These are phyloP conservation scores for Dioszegia crocea DNA, from an alignment of 768 basidiomycete species.

Conservation along the genomic window DNA sequence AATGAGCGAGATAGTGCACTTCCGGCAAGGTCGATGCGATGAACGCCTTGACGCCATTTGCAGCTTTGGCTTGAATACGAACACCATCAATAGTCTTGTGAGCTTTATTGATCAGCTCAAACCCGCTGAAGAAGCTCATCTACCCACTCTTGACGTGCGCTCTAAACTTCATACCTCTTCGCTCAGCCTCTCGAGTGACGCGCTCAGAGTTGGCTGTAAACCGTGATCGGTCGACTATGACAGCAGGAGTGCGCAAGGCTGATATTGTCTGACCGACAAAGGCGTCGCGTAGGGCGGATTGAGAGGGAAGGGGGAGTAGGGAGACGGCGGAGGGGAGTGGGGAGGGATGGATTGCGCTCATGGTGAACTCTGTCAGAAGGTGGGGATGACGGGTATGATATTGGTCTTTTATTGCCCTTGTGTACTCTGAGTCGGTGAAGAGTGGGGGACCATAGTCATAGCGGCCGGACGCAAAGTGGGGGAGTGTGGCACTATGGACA, in stretches of 20 bases:
- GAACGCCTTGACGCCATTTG: slow-evolving; percentile 57
- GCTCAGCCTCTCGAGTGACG: slow-evolving; percentile 65
- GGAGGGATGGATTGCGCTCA: too few species aligned
- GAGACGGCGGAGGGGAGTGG: slow-evolving; percentile 17
- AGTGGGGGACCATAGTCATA: too few species aligned
- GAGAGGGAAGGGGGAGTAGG: slow-evolving; percentile 25
- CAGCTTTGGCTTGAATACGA: slow-evolving; percentile 62
- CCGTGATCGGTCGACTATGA: slow-evolving; percentile 68
- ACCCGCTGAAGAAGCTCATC: slow-evolving; percentile 58
- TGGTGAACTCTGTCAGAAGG: too few species aligned
- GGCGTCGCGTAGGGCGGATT: slow-evolving; percentile 19
- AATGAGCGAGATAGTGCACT: slow-evolving; percentile 67
- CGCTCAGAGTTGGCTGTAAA: slow-evolving; percentile 69
- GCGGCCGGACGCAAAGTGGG: too few species aligned
- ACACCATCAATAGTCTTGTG: slow-evolving; percentile 70
- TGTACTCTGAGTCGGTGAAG: too few species aligned
- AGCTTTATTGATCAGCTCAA: slow-evolving; percentile 38
- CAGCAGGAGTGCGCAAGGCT: slow-evolving; percentile 67
- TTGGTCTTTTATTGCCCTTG: too few species aligned
- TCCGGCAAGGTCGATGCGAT: slow-evolving; percentile 82
- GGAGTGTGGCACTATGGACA: too few species aligned
- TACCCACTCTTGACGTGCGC: slow-evolving; percentile 69
- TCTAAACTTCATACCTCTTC: slow-evolving; percentile 68
- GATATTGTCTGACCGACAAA: slow-evolving; percentile 61
- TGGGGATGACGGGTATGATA: too few species aligned